phyloP scores from a whole-genome alignment of 225 moss, liverwort and hornwort species.

The Pleurozium schreberi region DNA sequence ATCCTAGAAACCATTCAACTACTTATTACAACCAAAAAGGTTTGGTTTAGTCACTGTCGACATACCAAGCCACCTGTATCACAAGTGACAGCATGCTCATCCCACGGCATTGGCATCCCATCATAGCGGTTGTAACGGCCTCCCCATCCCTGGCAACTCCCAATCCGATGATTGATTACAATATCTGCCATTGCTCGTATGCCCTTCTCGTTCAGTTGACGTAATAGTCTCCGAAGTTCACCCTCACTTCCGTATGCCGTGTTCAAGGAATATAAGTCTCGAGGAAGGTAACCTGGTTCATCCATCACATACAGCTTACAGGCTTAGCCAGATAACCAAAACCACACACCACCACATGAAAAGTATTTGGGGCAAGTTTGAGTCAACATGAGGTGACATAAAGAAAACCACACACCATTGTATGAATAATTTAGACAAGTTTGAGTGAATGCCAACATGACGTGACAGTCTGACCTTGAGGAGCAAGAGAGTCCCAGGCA shows the following conservation, averaged over 20 bases:
- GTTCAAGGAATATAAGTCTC: conserved; percentile 77
- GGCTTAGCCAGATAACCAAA: neutral
- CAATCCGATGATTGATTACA: conserved; percentile 94
- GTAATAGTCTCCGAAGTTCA: conserved; percentile 55
- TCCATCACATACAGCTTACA: neutral
- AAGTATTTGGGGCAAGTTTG: neutral
- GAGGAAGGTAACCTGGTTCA: conserved; percentile 75
- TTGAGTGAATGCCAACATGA: neutral
- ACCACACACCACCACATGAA: neutral
- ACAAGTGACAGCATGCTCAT: conserved; percentile 90
- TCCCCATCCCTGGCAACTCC: conserved; percentile 61
- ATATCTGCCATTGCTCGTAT: conserved; percentile 91
- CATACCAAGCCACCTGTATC: conserved; percentile 92
- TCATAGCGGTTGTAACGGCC: conserved; percentile 89
- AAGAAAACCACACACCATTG: neutral
- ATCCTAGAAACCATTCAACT: neutral
- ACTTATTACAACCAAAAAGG: neutral
- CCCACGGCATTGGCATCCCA: conserved; percentile 99
- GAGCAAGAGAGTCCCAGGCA: conserved; percentile 74
- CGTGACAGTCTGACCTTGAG: conserved; percentile 44
- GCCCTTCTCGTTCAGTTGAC: conserved; percentile 40
- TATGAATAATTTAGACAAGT: neutral
- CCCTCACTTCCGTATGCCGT: conserved; percentile 67
- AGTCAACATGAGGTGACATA: neutral
- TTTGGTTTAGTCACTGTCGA: neutral